Percentiles rank a stretch among this genome's conserved stretches.
Evolutionary conservation across 805 yeast genomes (phyloP).

Genomic region (Clavispora fructus): DNA sequence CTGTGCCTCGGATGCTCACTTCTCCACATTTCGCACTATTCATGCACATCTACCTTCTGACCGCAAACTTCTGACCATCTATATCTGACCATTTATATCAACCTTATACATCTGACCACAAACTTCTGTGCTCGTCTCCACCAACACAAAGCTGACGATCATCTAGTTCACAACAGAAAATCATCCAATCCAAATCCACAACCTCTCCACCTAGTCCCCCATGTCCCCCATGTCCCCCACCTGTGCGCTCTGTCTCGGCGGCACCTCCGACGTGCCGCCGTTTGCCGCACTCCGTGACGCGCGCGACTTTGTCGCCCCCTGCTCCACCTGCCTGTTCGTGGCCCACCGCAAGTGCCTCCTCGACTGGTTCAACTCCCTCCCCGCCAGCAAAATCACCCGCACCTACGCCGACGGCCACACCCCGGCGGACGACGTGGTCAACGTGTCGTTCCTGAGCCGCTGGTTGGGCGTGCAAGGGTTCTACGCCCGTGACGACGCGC

Average conservation of each 20-base stretch:
- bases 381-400: slow-evolving; percentile 19
- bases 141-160: no score
- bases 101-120: no score
- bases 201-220: no score
- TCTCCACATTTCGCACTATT: background rate
- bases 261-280: slow-evolving; percentile 34
- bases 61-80: background rate
- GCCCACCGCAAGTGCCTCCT: slow-evolving; percentile 35
- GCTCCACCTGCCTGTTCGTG: slow-evolving; percentile 31
- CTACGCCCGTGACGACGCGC: background rate
- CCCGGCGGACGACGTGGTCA: background rate
- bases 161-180: no score
- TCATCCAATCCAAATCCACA: no score
- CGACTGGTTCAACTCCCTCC: slow-evolving; percentile 38
- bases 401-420: background rate
- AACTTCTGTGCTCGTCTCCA: no score
- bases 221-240: slow-evolving; percentile 3
- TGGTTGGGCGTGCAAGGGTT: background rate
- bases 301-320: slow-evolving; percentile 31
- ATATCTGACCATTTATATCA: no score
- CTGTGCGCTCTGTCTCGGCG: slow-evolving; percentile 38
- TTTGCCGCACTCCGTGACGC: slow-evolving; percentile 33
- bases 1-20: background rate
- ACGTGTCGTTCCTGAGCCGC: background rate
- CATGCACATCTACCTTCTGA: background rate